These are phyloP conservation scores for Huntiella bhutanensis DNA, from an alignment of 2,329 filamentous ascomycete genomes.

Conservation along the genomic window DNA sequence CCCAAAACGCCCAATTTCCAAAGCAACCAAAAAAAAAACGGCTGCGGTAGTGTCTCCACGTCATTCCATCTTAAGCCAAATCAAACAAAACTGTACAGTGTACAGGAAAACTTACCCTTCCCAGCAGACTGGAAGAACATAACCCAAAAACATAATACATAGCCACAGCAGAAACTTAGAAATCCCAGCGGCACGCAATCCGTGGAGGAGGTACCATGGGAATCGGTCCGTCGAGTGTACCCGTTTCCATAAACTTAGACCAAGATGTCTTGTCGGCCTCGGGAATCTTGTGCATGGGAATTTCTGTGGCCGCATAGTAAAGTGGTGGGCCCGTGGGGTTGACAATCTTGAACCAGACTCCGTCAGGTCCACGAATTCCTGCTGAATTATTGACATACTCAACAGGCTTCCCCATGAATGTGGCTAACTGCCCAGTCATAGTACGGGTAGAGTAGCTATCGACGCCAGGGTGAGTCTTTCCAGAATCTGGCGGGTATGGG, in stretches of 20 bases:
- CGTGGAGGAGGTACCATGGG: constrained; percentile 60
- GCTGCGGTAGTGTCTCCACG: no score
- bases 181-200: constrained; percentile 58
- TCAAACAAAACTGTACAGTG: no score
- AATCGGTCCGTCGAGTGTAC: constrained; percentile 52
- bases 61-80: no score
- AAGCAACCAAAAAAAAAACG: no score
- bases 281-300: constrained; percentile 36
- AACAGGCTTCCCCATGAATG: constrained; percentile 47
- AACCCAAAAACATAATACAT: neutral
- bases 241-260: constrained; percentile 41
- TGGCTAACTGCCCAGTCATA: constrained; percentile 27
- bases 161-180: constrained; percentile 24
- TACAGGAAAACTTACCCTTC: no score
- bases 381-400: constrained; percentile 36
- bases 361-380: constrained; percentile 28
- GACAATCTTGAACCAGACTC: constrained; percentile 46
- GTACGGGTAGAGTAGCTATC: constrained; percentile 25
- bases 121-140: neutral
- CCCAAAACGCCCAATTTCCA: no score
- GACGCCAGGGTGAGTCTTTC: constrained; percentile 25
- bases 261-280: constrained; percentile 45
- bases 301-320: constrained; percentile 44
- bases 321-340: constrained; percentile 51
- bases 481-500: constrained; percentile 27